A percentile compares a stretch with the other conserved stretches of the same genome.
Evolutionary conservation across 148 eudicot genomes (phyloP).

Genomic region (Camellia japonica): DNA sequence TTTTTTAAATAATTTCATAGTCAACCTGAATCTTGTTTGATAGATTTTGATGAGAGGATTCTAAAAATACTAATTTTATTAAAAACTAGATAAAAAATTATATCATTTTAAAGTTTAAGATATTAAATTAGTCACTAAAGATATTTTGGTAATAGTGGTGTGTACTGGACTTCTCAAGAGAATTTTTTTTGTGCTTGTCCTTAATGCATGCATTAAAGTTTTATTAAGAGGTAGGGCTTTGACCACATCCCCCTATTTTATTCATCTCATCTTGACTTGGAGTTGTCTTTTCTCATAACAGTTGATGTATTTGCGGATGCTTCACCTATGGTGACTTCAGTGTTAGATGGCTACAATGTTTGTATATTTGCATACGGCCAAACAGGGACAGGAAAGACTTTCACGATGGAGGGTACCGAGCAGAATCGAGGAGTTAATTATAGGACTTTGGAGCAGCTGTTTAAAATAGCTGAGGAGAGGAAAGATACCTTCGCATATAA

Average conservation of each 20-base stretch:
- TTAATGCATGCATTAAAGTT: too few relatives aligned
- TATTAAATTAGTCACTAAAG: too few relatives aligned
- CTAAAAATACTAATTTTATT: too few relatives aligned
- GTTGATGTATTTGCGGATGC: slow-evolving; percentile 65
- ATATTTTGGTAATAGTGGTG: too few relatives aligned
- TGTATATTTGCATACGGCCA: slow-evolving; percentile 77
- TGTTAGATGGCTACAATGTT: slow-evolving; percentile 70
- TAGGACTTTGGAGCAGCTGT: slow-evolving; percentile 57
- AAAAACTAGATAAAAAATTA: too few relatives aligned
- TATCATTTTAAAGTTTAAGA: too few relatives aligned
- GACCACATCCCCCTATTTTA: background rate
- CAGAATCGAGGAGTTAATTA: slow-evolving; percentile 66
- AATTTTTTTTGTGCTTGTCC: too few relatives aligned
- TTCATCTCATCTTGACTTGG: background rate
- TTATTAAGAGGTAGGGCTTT: too few relatives aligned
- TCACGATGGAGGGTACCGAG: slow-evolving; percentile 72
- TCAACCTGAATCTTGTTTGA: too few relatives aligned
- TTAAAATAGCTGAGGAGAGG: slow-evolving; percentile 43
- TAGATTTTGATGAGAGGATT: too few relatives aligned
- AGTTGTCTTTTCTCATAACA: slow-evolving; percentile 19
- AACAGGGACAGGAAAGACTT: slow-evolving; percentile 73
- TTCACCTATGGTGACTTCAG: slow-evolving; percentile 64
- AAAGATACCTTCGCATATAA: slow-evolving; percentile 41
- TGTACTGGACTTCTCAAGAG: too few relatives aligned
- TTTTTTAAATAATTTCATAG: too few relatives aligned